These are phyloP conservation scores for Coemansia sp. DNA, from an alignment of 371 early-diverging fungal genomes.

Conservation along the genomic window DNA sequence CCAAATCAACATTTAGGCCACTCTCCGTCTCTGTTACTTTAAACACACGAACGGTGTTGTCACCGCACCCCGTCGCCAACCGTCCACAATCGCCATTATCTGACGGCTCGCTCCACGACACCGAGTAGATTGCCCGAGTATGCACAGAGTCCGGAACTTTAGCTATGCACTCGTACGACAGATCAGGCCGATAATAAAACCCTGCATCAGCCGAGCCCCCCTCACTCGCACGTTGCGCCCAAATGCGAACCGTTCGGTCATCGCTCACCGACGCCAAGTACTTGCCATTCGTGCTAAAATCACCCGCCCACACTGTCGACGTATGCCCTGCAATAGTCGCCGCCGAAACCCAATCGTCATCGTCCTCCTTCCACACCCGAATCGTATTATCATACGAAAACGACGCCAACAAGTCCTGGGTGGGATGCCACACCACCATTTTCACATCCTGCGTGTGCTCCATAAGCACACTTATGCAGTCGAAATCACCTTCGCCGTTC, in stretches of 20 bases:
- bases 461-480: constrained; percentile 90
- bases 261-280: constrained; percentile 82
- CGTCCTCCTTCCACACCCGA: constrained; percentile 84
- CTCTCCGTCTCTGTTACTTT: constrained; percentile 28
- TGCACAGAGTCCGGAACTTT: constrained; percentile 62
- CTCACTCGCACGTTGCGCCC: constrained; percentile 59
- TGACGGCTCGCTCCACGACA: constrained; percentile 73
- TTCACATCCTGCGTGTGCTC: constrained; percentile 98
- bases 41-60: constrained; percentile 75
- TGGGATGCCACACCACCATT: constrained; percentile 89
- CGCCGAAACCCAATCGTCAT: constrained; percentile 93
- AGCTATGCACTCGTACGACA: constrained; percentile 45
- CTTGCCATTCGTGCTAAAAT: constrained; percentile 79
- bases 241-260: constrained; percentile 81
- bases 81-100: constrained; percentile 41
- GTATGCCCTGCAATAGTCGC: constrained; percentile 80
- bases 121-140: constrained; percentile 82
- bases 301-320: constrained; percentile 92
- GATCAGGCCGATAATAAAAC: constrained; percentile 50
- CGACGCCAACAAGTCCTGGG: constrained; percentile 79
- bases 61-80: constrained; percentile 83
- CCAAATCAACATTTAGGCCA: constrained; percentile 24
- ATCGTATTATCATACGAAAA: constrained; percentile 95
- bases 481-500: constrained; percentile 83
- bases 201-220: constrained; percentile 16